Base-by-base conservation (phyloP, 2,329 filamentous ascomycete genomes). In the Lecanicillium sp. region DNA sequence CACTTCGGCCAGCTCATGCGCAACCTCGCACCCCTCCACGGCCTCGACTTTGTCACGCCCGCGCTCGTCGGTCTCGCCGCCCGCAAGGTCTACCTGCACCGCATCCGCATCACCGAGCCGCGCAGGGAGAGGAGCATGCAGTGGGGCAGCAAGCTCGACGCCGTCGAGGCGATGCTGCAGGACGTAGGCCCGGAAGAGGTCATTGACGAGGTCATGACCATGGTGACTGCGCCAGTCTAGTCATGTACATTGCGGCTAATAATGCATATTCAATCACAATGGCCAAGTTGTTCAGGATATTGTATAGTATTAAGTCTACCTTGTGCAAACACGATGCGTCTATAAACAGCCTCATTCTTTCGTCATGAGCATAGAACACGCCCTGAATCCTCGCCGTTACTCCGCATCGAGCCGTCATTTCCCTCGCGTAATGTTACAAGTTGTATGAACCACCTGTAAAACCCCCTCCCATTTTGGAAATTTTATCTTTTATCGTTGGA, bases 61-160 rank as follows among this genome's bases (percentile, higher is more conserved):
- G 86, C 88, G 1, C 77, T 97, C 21, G 84, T 96, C 17, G 81
- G 77, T 7, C 73, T 98, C 38, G 93, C 93, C 5, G 83, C 85
- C 2, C 81, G 81, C 52, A 97, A 97, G 68, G 78, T 95, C 20
- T 98, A 95, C 61, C 75, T 86, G 15, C 93, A 98, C 67, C 83
- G 90, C 8, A 81, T 98, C 26, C 67, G 78, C 12, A 77, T 96
- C 48, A 80, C 85, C 0, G 67, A 69, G 1, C 77, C 87, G 1
- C 77, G 81, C 52, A 79, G 82, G 49, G 93, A 97, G 68, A 77
- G 90, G 40, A 96, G 90, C 62, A 77, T 95, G 71, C 88, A 95
- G 63, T 98, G 94, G 82, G 93, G 93, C 0, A 96, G 91, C 63
- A 82, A 86, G 45, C 56, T 85, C 0, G 73, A 77, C 24, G 86